These are phyloP conservation scores for Fusarium siculi DNA, from an alignment of 2,329 filamentous ascomycete species.

Conservation along the genomic window DNA sequence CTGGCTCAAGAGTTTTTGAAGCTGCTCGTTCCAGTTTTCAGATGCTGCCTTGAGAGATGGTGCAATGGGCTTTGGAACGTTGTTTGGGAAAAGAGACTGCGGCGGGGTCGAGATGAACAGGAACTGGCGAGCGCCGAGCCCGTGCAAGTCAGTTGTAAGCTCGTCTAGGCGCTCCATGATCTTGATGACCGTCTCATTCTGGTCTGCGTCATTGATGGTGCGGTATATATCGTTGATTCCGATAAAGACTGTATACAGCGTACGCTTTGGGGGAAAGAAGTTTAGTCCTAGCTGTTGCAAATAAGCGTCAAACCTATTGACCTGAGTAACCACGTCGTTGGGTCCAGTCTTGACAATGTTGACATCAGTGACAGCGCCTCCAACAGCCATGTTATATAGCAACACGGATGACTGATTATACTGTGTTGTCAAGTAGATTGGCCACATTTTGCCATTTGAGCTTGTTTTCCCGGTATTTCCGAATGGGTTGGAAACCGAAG, in stretches of 20 bases:
- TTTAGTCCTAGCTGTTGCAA: neutral
- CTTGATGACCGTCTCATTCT: neutral
- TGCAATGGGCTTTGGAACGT: neutral
- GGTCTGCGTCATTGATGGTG: constrained; percentile 3
- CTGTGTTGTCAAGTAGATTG: constrained; percentile 3
- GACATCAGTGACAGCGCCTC: constrained; percentile 9
- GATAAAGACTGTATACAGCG: constrained; percentile 6
- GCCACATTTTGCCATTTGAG: constrained; percentile 23
- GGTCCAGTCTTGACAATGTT: constrained; percentile 14
- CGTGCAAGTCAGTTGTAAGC: neutral
- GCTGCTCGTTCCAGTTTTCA: constrained; percentile 5
- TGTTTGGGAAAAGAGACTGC: constrained; percentile 16
- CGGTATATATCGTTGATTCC: constrained; percentile 26
- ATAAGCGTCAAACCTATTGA: neutral
- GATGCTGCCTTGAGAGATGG: neutral
- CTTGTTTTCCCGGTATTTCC: constrained; percentile 16
- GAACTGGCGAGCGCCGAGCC: neutral
- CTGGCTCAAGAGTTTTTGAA: neutral
- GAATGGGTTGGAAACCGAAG: neutral
- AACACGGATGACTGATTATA: neutral
- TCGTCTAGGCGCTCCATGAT: neutral
- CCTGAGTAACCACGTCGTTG: neutral
- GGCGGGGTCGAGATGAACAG: constrained; percentile 14
- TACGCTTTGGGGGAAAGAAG: neutral
- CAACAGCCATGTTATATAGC: constrained; percentile 20